A percentile compares a stretch with the other conserved stretches of the same genome.
Conservation (phyloP, 495 filamentous ascomycete genomes). For the Penicillium egyptiacum region DNA sequence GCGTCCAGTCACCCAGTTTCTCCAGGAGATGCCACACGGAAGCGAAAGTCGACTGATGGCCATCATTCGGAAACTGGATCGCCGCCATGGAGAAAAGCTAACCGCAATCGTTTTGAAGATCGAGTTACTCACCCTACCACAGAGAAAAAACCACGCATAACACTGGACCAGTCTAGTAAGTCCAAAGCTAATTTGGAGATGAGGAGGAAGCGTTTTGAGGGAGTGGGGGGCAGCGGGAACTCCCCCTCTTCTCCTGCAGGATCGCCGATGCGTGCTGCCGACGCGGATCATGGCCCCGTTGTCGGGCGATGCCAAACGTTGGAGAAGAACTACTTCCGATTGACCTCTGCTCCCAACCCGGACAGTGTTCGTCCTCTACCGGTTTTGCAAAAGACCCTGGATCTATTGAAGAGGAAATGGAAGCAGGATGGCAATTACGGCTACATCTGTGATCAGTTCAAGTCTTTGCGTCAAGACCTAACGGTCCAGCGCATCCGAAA, state of each 20-base stretch:
- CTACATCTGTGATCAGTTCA: constrained; percentile 99
- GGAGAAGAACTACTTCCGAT: constrained; percentile 91
- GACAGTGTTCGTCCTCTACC: constrained; percentile 81
- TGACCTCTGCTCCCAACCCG: constrained; percentile 86
- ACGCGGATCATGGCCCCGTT: constrained; percentile 69
- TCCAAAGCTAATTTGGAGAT: constrained; percentile 84
- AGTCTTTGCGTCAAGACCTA: constrained; percentile 95
- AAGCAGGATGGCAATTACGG: constrained; percentile 87
- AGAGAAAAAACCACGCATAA: constrained; percentile 62
- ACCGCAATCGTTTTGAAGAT: constrained; percentile 68
- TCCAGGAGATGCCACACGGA: constrained; percentile 50
- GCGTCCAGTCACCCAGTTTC: constrained; percentile 33
- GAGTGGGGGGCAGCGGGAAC: constrained; percentile 52
- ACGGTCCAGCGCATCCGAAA: constrained; percentile 97
- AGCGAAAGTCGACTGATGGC: constrained; percentile 77
- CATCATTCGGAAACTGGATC: constrained; percentile 44
- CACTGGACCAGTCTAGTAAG: constrained; percentile 69
- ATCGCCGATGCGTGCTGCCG: constrained; percentile 56
- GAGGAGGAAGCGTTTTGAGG: constrained; percentile 82
- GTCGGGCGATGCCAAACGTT: constrained; percentile 81
- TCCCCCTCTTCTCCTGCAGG: constrained; percentile 54
- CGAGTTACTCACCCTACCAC: constrained; percentile 64
- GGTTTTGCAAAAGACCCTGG: constrained; percentile 78
- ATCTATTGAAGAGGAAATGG: constrained; percentile 92
- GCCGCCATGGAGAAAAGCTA: constrained; percentile 75